Evolutionary conservation across 164 flowering plant species (phyloP).

Genomic region (Magnolia officinalis): DNA sequence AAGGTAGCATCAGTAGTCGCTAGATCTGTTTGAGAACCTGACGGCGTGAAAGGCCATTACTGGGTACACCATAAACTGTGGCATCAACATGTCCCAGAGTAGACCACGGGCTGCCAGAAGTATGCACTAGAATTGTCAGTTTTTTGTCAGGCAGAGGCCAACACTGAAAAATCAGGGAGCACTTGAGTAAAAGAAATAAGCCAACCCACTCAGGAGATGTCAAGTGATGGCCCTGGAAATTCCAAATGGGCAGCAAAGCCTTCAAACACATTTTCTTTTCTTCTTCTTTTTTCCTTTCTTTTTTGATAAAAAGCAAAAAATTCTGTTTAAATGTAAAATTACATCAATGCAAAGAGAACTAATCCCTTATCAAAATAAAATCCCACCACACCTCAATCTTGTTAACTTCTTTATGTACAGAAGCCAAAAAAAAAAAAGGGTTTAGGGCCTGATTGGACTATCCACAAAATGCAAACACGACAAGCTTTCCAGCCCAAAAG

Average conservation of each 20-base stretch:
- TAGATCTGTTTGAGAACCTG: constrained; percentile 50
- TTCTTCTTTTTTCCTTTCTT: too few species aligned
- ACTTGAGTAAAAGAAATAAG: background rate
- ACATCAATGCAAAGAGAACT: too few species aligned
- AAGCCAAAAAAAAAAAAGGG: too few species aligned
- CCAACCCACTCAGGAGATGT: background rate
- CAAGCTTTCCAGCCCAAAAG: too few species aligned
- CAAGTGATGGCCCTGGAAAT: background rate
- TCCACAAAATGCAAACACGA: too few species aligned
- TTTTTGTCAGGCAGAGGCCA: background rate
- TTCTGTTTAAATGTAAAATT: too few species aligned
- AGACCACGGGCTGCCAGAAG: constrained; percentile 73
- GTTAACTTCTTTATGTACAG: too few species aligned
- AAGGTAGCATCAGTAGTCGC: background rate
- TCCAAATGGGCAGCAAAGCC: background rate
- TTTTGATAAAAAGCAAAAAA: too few species aligned
- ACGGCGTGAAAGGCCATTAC: constrained; percentile 61
- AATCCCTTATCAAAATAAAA: too few species aligned
- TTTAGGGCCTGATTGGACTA: too few species aligned
- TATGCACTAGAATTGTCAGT: background rate
- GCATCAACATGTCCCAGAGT: constrained; percentile 70
- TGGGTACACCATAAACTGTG: constrained; percentile 64
- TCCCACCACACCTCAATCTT: too few species aligned
- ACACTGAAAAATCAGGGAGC: background rate
- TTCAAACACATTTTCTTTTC: too few species aligned